phyloP scores from a whole-genome alignment of 2,329 filamentous ascomycete species.

The Alternaria postmessia region DNA sequence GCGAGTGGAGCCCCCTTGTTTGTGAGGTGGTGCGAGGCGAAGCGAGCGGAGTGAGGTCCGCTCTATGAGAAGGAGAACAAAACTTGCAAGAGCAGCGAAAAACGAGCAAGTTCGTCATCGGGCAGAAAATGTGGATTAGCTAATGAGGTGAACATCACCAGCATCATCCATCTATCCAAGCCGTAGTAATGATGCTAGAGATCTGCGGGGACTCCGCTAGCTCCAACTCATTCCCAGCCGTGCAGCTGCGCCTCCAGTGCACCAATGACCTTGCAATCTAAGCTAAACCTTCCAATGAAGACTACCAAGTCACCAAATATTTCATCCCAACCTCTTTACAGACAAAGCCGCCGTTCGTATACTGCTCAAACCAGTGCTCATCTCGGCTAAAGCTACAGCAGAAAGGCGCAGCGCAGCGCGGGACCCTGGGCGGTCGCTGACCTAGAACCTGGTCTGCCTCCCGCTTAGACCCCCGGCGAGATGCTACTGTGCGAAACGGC shows the following conservation, averaged over 20 bases:
- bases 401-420: slow-evolving; percentile 4
- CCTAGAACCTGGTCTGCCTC: background rate
- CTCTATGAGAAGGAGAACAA: background rate
- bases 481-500: slow-evolving; percentile 13
- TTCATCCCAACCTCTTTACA: background rate
- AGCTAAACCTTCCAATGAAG: background rate
- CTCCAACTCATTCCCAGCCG: background rate
- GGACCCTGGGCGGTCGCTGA: background rate
- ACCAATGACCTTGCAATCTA: background rate
- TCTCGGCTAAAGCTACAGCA: slow-evolving; percentile 3
- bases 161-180: background rate
- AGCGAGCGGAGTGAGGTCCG: background rate
- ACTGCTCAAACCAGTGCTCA: background rate
- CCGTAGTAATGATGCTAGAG: background rate
- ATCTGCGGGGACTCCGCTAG: slow-evolving; percentile 2
- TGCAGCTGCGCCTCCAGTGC: slow-evolving; percentile 1
- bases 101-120: background rate
- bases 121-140: too few species aligned
- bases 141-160: background rate
- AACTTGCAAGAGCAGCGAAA: background rate
- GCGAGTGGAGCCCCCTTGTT: slow-evolving; percentile 10
- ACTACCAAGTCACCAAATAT: background rate
- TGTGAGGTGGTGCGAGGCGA: background rate
- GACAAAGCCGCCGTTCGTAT: background rate
- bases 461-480: slow-evolving; percentile 6